These are phyloP conservation scores for Bertia moriformis DNA, from an alignment of 2,329 filamentous ascomycete species.

Conservation along the genomic window DNA sequence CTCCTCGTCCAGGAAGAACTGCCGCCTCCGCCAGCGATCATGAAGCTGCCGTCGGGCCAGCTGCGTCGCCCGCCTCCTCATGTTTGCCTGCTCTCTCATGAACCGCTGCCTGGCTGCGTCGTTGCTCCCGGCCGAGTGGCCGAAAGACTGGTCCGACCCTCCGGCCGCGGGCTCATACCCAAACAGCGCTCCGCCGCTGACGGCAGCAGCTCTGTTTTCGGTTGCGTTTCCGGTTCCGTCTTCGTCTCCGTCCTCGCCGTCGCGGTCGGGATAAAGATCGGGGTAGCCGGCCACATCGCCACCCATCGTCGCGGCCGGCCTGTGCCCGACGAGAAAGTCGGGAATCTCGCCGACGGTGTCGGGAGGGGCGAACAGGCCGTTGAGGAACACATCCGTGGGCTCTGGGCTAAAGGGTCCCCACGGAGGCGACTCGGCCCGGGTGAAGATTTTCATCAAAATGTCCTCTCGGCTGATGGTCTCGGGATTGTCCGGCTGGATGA, in stretches of 20 bases:
- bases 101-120: not conserved
- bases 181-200: too few species aligned
- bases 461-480: constrained; percentile 47
- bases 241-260: not conserved
- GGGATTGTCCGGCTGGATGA: constrained; percentile 41
- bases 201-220: not conserved
- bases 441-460: constrained; percentile 37
- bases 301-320: too few species aligned
- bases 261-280: not conserved
- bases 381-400: not conserved
- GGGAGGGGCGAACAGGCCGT: not conserved
- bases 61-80: constrained; percentile 7
- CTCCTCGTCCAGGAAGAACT: constrained; percentile 76
- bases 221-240: not conserved
- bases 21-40: constrained; percentile 61
- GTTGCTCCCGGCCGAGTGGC: not conserved
- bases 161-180: too few species aligned
- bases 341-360: not conserved
- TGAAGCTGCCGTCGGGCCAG: constrained; percentile 37
- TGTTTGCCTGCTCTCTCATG: not conserved
- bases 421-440: constrained; percentile 12
- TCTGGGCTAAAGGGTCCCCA: constrained; percentile 3
- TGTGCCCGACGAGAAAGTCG: not conserved
- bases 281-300: not conserved
- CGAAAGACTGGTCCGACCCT: too few species aligned